Evolutionary conservation across 2,329 filamentous ascomycete species (phyloP).

Genomic region (Cordyceps javanica): DNA sequence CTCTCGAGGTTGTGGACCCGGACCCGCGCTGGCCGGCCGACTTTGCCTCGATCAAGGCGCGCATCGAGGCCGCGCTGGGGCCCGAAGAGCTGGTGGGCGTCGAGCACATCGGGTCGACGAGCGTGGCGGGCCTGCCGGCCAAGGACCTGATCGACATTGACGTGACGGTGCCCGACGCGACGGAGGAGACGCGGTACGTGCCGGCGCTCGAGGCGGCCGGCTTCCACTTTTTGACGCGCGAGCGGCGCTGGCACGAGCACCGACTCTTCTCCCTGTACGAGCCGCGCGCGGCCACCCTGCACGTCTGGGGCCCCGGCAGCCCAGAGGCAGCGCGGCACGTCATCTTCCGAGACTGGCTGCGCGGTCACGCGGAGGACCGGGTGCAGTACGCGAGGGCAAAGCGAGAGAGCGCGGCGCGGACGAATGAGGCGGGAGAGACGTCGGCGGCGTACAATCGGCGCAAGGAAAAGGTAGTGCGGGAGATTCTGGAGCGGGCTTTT

Average conservation of each 20-base stretch:
- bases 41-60: constrained; percentile 25
- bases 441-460: constrained; percentile 34
- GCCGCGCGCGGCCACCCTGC: constrained; percentile 36
- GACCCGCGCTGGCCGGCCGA: constrained; percentile 30
- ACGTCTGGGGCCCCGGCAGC: constrained; percentile 39
- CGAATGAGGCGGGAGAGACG: constrained; percentile 24
- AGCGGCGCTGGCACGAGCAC: constrained; percentile 40
- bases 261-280: constrained; percentile 36
- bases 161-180: too few species aligned
- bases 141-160: constrained; percentile 50
- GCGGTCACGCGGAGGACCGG: constrained; percentile 29
- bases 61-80: constrained; percentile 31
- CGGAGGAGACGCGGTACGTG: constrained; percentile 37
- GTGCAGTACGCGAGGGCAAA: constrained; percentile 34
- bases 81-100: constrained; percentile 28
- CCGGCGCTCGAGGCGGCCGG: constrained; percentile 35
- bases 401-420: constrained; percentile 23
- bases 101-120: constrained; percentile 44
- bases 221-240: constrained; percentile 41
- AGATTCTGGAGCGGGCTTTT: constrained; percentile 24
- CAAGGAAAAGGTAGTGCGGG: constrained; percentile 34
- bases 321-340: constrained; percentile 36
- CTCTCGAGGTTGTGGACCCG: constrained; percentile 29
- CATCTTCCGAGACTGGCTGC: constrained; percentile 41
- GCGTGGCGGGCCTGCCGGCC: constrained; percentile 41